phyloP scores from a whole-genome alignment of 2,329 filamentous ascomycete species.

The Nannizziopsis arthrosporioides region DNA sequence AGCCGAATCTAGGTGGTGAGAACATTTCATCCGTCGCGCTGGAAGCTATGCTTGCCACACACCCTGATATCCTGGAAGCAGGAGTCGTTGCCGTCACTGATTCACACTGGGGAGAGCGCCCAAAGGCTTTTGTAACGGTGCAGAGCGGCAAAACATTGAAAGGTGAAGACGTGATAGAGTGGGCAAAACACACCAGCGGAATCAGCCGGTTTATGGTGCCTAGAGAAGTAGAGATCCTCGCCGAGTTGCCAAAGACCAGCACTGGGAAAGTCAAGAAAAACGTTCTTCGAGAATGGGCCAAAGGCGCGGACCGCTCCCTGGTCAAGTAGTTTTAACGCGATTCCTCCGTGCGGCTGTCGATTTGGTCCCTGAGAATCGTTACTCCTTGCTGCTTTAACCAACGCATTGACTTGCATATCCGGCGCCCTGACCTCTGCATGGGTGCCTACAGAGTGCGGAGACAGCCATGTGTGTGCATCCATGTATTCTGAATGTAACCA shows the following conservation, averaged over 20 bases:
- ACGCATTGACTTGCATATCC: not conserved
- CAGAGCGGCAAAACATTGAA: slow-evolving; percentile 52
- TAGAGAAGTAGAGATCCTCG: slow-evolving; percentile 62
- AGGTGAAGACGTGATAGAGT: slow-evolving; percentile 63
- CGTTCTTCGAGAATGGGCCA: slow-evolving; percentile 75
- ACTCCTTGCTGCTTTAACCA: too few relatives aligned
- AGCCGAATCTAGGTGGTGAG: slow-evolving; percentile 57
- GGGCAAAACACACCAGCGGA: slow-evolving; percentile 67
- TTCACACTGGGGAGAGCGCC: slow-evolving; percentile 88
- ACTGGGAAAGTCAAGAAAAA: slow-evolving; percentile 98
- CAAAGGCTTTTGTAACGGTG: slow-evolving; percentile 82
- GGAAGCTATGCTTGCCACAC: slow-evolving; percentile 76
- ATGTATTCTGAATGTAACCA: too few relatives aligned
- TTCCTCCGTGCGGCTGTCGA: too few relatives aligned
- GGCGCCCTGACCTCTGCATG: not conserved
- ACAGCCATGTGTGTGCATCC: not conserved
- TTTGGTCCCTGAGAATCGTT: too few relatives aligned
- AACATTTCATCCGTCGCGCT: slow-evolving; percentile 93
- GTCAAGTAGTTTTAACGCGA: slow-evolving; percentile 10
- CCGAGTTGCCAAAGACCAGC: slow-evolving; percentile 86
- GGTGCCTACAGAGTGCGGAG: too few relatives aligned
- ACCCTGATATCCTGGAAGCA: slow-evolving; percentile 80
- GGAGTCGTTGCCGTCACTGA: slow-evolving; percentile 82
- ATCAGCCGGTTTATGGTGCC: slow-evolving; percentile 89
- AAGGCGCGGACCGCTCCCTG: slow-evolving; percentile 34